Conservation (phyloP, 2,329 filamentous ascomycete genomes). For the Parafenestella ontariensis region DNA sequence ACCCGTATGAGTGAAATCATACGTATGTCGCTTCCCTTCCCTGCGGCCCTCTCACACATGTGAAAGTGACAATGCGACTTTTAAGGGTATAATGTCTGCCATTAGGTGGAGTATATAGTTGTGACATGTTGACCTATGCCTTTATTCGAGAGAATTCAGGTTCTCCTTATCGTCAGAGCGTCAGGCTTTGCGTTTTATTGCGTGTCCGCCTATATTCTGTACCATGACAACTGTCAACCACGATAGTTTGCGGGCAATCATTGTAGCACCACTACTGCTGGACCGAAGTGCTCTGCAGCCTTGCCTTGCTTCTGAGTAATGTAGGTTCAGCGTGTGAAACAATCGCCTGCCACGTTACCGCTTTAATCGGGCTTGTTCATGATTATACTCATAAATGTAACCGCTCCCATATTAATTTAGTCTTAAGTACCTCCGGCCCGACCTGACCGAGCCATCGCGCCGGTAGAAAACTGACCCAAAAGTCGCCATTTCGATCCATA, state of each 20-base stretch:
- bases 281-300: too few relatives aligned
- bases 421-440: neutral
- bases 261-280: too few relatives aligned
- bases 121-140: neutral
- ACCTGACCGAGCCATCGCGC: constrained; percentile 1
- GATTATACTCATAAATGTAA: neutral
- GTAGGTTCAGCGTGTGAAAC: too few relatives aligned
- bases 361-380: too few relatives aligned
- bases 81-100: neutral
- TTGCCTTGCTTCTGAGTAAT: too few relatives aligned
- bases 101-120: neutral
- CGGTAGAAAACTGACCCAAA: constrained; percentile 15
- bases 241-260: neutral
- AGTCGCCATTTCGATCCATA: constrained; percentile 22
- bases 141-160: neutral
- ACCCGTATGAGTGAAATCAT: neutral
- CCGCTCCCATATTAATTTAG: neutral
- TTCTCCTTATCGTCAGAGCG: neutral
- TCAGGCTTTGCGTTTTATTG: too few relatives aligned
- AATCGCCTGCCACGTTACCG: too few relatives aligned
- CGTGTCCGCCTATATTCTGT: too few relatives aligned
- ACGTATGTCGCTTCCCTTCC: neutral
- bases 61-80: neutral
- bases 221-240: neutral
- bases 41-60: neutral